Evolutionary conservation across 2,329 filamentous ascomycete genomes (phyloP).

Genomic region (Fusarium brevicatenulatum): DNA sequence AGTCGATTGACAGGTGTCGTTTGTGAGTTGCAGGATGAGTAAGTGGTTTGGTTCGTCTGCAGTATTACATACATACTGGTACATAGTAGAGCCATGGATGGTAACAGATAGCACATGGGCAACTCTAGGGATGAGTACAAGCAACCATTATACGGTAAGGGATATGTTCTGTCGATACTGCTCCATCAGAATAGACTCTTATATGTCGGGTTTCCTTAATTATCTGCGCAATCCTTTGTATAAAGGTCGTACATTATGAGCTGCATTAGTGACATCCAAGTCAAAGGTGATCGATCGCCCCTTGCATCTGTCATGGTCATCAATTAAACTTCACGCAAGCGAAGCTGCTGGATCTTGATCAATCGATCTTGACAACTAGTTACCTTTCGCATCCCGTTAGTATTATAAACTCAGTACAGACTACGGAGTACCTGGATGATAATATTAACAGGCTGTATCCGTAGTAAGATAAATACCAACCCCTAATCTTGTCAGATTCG

Average conservation of each 20-base stretch:
- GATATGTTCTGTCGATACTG: not conserved
- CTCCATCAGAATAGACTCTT: not conserved
- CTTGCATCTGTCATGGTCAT: not conserved
- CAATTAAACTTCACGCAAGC: not conserved
- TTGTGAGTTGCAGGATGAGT: not conserved
- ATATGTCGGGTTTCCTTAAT: not conserved
- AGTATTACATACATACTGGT: not conserved
- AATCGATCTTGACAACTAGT: not conserved
- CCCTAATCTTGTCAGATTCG: not conserved
- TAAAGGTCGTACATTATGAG: not conserved
- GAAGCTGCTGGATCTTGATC: not conserved
- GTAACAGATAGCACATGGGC: not conserved
- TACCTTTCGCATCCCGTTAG: not conserved
- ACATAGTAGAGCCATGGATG: not conserved
- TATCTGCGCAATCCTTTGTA: not conserved
- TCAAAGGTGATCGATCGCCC: not conserved
- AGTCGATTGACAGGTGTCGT: constrained; percentile 22
- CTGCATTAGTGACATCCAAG: not conserved
- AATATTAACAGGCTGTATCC: not conserved
- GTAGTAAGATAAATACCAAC: not conserved
- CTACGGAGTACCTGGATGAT: not conserved
- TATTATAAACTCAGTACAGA: not conserved
- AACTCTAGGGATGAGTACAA: not conserved
- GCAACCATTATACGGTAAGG: not conserved
- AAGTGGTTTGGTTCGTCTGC: not conserved